These are phyloP conservation scores for Cardamine resedifolia DNA, from an alignment of 345 rosid genomes.

Conservation along the genomic window DNA sequence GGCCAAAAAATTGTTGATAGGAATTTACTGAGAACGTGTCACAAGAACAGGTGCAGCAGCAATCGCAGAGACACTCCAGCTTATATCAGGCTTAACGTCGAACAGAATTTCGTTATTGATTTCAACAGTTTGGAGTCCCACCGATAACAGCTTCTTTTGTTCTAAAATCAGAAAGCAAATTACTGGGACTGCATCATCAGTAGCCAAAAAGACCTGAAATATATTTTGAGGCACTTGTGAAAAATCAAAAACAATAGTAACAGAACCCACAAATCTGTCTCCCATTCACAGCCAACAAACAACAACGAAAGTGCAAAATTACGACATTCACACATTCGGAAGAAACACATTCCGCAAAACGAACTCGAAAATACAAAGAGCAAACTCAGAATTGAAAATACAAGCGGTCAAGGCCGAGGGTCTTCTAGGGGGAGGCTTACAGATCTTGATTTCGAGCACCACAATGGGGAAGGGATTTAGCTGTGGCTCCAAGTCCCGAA, in stretches of 20 bases:
- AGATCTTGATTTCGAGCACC: conserved; percentile 11
- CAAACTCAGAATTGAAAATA: background rate
- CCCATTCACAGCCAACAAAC: conserved; percentile 2
- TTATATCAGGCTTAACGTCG: conserved; percentile 79
- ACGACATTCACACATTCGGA: background rate
- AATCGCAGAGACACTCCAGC: conserved; percentile 89
- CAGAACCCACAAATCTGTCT: conserved; percentile 1
- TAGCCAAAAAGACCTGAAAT: conserved; percentile 82
- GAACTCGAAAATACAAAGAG: conserved; percentile 12
- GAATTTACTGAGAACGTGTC: conserved; percentile 74
- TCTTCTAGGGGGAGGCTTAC: background rate
- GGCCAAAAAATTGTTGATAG: background rate
- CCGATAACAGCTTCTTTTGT: conserved; percentile 78
- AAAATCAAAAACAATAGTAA: conserved; percentile 4
- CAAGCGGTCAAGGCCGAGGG: background rate
- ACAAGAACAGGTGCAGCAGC: conserved; percentile 86
- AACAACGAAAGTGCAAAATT: conserved; percentile 7
- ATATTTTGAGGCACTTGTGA: conserved; percentile 21
- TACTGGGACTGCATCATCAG: conserved; percentile 74
- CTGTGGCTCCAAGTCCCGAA: background rate
- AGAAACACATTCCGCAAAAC: background rate
- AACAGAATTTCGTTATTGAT: conserved; percentile 67
- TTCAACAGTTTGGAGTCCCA: conserved; percentile 82
- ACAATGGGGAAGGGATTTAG: conserved; percentile 1
- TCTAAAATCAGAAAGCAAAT: conserved; percentile 87